Evolutionary conservation across 129 eudicot genomes (phyloP), one percentile per base, ranked within the genome.

Genomic region (Pulicaria dysenterica): DNA sequence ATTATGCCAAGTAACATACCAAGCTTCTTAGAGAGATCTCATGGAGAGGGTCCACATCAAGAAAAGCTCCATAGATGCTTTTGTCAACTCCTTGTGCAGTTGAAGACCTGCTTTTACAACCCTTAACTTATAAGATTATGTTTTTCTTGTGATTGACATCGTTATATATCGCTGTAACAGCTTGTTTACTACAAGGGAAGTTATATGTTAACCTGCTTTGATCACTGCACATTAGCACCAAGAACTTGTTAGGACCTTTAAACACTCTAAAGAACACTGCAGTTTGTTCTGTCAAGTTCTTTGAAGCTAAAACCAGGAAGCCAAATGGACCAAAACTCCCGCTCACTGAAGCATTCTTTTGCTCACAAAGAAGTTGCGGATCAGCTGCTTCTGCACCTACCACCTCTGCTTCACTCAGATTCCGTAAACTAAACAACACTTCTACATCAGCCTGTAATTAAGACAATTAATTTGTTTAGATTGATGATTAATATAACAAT

Each of bases 311-410:
- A 62, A 73, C 53, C 11, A 78, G 36, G n/a, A 84, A 0, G 3
- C 89, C 89, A 15, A 84, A 84, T 37, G 89, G 89, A 19, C 89
- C 89, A 16, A 81, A 40, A 42, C 31, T 78, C 57, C 79, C 81
- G 51, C 73, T 58, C 11, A 43, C 12, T 49, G 83, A 79, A 38
- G 78, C 87, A 63, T 84, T 83, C 69, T 79, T 85, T 75, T 59
- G 77, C 9, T 24, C 46, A 37, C 87, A 85, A 14, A 85, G 73
- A 70, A 68, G 13, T 47, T 64, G 79, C 9, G 90, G 87, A 54
- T 83, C 78, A 40, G 14, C 36, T 64, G 16, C 37, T 7, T 77
- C 73, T 46, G 84, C 65, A 70, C 70, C 78, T 48, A 83, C 58
- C 41, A 37, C 7, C 43, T 83, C 84, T 36, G 59, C 37, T 9